These are phyloP conservation scores for Pyrus hybrid DNA, from an alignment of 331 rosid species.

Conservation along the genomic window DNA sequence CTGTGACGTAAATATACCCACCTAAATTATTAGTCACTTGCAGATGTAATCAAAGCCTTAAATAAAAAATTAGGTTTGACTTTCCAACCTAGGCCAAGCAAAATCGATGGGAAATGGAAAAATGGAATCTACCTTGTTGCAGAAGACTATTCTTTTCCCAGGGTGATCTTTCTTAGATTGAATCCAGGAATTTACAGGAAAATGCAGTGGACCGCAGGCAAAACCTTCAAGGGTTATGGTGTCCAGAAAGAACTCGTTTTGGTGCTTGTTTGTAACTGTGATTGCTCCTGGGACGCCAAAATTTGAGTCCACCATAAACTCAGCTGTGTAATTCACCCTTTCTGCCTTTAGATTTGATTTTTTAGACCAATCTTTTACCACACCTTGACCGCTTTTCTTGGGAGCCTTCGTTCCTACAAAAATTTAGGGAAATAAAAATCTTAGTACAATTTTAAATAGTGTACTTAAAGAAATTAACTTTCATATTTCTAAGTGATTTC, in stretches of 20 bases:
- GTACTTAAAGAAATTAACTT: background rate
- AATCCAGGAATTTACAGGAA: slow-evolving; percentile 89
- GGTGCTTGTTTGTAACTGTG: slow-evolving; percentile 69
- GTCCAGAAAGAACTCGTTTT: slow-evolving; percentile 69
- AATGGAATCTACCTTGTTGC: slow-evolving; percentile 45
- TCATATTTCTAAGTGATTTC: background rate
- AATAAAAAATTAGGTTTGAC: background rate
- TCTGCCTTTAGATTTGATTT: slow-evolving; percentile 52
- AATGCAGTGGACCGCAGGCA: slow-evolving; percentile 64
- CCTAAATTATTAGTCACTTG: background rate
- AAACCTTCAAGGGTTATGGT: slow-evolving; percentile 77
- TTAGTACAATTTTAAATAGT: background rate
- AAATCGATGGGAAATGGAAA: background rate
- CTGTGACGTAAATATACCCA: too few relatives aligned
- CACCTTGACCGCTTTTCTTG: slow-evolving; percentile 65
- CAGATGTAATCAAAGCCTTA: slow-evolving; percentile 1
- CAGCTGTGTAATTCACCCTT: slow-evolving; percentile 82
- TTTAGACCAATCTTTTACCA: slow-evolving; percentile 74
- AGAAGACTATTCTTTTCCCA: slow-evolving; percentile 67
- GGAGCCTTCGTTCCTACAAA: slow-evolving; percentile 51
- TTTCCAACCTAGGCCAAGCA: background rate
- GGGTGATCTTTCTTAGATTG: slow-evolving; percentile 76
- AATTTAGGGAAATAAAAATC: background rate
- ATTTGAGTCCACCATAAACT: slow-evolving; percentile 55
- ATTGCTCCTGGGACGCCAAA: slow-evolving; percentile 92